A percentile compares a stretch with the other conserved stretches of the same genome.
Evolutionary conservation across 345 rosid genomes (phyloP).

Genomic region (Kernera saxatilis): DNA sequence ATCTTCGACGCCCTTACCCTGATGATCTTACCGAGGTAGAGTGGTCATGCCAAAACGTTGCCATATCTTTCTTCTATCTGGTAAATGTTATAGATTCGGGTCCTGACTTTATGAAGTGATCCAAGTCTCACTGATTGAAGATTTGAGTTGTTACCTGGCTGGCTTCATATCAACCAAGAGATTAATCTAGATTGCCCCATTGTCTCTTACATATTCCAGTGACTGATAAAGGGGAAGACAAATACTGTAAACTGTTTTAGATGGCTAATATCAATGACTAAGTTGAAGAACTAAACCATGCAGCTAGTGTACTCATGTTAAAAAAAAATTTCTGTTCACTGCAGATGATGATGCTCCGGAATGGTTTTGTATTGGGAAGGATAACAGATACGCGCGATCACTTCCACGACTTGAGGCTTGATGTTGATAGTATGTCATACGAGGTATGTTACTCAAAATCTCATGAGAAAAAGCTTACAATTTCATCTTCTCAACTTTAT

Average conservation of each 20-base stretch:
- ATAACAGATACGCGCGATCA: conserved; percentile 26
- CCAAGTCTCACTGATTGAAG: neutral
- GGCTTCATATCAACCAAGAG: neutral
- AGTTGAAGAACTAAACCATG: neutral
- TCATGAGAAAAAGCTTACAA: neutral
- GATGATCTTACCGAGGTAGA: conserved; percentile 82
- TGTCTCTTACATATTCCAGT: neutral
- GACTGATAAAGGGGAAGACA: neutral
- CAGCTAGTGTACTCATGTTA: neutral
- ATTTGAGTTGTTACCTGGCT: neutral
- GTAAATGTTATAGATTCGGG: neutral
- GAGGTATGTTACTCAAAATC: conserved; percentile 31
- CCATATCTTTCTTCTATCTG: neutral
- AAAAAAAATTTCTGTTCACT: neutral
- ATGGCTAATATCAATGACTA: conserved; percentile 6
- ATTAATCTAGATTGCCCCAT: neutral
- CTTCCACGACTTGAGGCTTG: conserved; percentile 36
- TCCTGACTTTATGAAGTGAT: neutral
- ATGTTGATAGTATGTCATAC: conserved; percentile 41
- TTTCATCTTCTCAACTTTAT: neutral
- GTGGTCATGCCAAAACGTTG: neutral
- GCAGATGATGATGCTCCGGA: conserved; percentile 37
- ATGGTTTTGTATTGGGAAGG: conserved; percentile 35
- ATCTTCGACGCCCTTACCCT: conserved; percentile 63
- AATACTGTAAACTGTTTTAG: neutral